Base-by-base conservation (phyloP, 1,139 yeast species). In the Blastobotrys illinoisensis region DNA sequence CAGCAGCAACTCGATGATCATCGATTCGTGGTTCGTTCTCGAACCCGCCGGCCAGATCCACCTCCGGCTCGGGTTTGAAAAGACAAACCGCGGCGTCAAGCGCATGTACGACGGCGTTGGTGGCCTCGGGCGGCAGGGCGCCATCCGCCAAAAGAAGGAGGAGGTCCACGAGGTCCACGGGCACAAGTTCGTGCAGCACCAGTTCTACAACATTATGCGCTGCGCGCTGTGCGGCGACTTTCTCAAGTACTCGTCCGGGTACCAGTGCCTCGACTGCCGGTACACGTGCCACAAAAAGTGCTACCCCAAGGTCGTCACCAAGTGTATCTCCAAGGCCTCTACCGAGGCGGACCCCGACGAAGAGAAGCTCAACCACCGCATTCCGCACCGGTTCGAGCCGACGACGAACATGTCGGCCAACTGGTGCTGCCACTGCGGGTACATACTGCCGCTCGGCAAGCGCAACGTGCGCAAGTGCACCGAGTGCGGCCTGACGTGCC, bases 401-500 rank as follows among this genome's bases (percentile, higher is more conserved):
- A 81, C 85, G 28, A 81, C 95, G 19, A 93, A 93, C 68, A 86
- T 91, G 74, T 95, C 97, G 64, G 95, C 99, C 5, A 91, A 91
- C 67, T 93, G 99, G 99, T 93, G 99, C 73, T 93, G 98, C 66
- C 99, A 93, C 68, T 93, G 99, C 79, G 99, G 99, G 58, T 90
- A 89, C 68, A 83, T 93, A 54, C 77, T 93, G 60, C 98, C 99
- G 5, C 85, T 97, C 85, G 97, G 98, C 54, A 83, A 85, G 66
- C 90, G 89, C 71, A 90, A 88, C 67, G 96, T 90, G n/a, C 81
- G 97, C 52, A 93, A 90, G 69, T 93, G 99, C 78, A 76, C 86
- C 7, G 99, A 93, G 66, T 93, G 99, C 81, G 95, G 95, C 46
- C 82, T 90, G 26, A 88, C 91, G 85, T 91, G 97, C 66, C 99